Evolutionary conservation across 129 eudicot species (phyloP).

Genomic region (Rutidosis leptorrhynchoides): DNA sequence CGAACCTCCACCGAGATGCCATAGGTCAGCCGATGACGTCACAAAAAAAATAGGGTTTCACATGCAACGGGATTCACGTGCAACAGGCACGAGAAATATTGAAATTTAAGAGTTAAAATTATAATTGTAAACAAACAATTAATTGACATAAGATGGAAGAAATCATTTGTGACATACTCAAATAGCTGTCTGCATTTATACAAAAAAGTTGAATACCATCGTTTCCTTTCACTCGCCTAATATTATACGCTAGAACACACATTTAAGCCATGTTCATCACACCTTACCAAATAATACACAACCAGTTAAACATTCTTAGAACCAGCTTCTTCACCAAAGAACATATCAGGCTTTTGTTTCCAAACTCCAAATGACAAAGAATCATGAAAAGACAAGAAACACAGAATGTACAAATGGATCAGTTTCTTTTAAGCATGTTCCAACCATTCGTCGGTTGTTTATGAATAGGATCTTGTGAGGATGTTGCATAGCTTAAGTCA

Average conservation of each 20-base stretch:
- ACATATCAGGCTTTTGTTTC: background rate
- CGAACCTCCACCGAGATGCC: no score
- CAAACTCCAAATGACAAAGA: slow-evolving; percentile 21
- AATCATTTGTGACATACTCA: slow-evolving; percentile 23
- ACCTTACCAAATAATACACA: slow-evolving; percentile 22
- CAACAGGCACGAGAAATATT: no score
- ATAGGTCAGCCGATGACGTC: no score
- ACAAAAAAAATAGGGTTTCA: no score
- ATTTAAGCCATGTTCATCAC: background rate
- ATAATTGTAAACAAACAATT: no score
- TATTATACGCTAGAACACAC: slow-evolving; percentile 4
- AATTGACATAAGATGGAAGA: no score
- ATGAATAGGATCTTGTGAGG: slow-evolving; percentile 57
- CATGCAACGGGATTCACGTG: no score
- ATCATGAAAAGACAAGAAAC: slow-evolving; percentile 23
- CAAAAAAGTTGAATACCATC: background rate
- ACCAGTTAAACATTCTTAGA: slow-evolving; percentile 1
- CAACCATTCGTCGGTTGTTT: slow-evolving; percentile 53
- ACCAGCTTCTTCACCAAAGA: slow-evolving; percentile 20
- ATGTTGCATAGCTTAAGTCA: slow-evolving; percentile 57
- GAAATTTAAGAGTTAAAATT: no score
- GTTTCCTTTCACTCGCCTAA: background rate
- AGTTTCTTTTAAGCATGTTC: slow-evolving; percentile 37
- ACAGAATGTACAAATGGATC: slow-evolving; percentile 37
- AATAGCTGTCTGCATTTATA: slow-evolving; percentile 6